phyloP scores from a whole-genome alignment of 371 early-diverging fungal genomes.

The Rhizoclosmatium hyalinum region DNA sequence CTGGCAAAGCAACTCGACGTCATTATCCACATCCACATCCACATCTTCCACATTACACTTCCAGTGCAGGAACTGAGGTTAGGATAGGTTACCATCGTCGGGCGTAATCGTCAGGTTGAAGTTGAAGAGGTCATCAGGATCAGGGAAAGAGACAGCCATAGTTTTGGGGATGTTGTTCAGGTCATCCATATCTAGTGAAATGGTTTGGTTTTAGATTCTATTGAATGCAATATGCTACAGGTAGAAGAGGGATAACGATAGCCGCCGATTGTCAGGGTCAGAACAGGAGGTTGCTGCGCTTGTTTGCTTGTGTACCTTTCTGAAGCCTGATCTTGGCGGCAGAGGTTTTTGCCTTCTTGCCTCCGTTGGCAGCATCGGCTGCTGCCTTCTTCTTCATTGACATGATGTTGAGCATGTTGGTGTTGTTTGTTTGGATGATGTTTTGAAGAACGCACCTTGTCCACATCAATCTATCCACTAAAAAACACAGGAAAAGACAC shows the following conservation, averaged over 20 bases:
- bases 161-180: constrained; percentile 80
- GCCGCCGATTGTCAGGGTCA: not conserved
- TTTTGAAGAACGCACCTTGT: not conserved
- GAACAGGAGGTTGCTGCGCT: not conserved
- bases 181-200: constrained; percentile 78
- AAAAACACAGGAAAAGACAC: too few species aligned
- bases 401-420: constrained; percentile 85
- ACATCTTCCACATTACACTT: not conserved
- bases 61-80: not conserved
- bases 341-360: constrained; percentile 82
- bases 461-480: not conserved
- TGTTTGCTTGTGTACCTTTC: constrained; percentile 71
- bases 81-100: constrained; percentile 75
- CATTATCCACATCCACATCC: not conserved
- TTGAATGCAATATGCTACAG: not conserved
- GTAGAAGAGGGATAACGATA: not conserved
- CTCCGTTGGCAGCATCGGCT: constrained; percentile 61
- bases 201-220: not conserved
- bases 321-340: constrained; percentile 92
- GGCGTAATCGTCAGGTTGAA: constrained; percentile 86
- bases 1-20: not conserved
- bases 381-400: constrained; percentile 77
- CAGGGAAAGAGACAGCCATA: constrained; percentile 79
- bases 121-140: constrained; percentile 82
- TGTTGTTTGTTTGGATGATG: not conserved